Evolutionary conservation across 176 grass and related monocot species (phyloP), one percentile per base, ranked within the genome.

Genomic region (Aegilops longissima): DNA sequence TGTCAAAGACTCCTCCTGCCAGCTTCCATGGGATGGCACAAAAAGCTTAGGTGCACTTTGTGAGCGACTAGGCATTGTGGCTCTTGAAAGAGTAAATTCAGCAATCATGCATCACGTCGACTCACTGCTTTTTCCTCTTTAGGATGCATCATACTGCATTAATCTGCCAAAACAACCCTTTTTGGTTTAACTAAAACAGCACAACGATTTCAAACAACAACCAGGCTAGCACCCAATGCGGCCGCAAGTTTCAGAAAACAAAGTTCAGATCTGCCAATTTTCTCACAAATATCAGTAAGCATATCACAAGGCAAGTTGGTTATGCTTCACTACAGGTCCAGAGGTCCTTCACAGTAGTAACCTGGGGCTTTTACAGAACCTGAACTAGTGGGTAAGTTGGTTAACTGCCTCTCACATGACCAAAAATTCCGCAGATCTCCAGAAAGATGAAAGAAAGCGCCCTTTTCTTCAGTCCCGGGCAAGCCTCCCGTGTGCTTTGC

Each of bases 381-480:
- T 61, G 51, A 76, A 84, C 23, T 20, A 12, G 36, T 58, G 35
- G 27, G 33, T 69, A 56, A 73, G 38, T 47, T 74, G 2, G 39
- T 71, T 68, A 82, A 30, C 86, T 63, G 63, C 59, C 25, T 85
- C 89, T 85, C 89, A 87, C 85, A 87, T 87, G 85, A 76, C 49
- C 62, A 61, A 70, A 86, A 40, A 83, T 81, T 85, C 78, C 69
- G 39, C 52, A 69, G 85, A 91, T 91, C 82, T 91, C 62, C 68
- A 84, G 89, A 87, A 85, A 84, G 75, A 68, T 38, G 16, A 85
- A 80, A 76, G 61, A 38, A 34, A 21, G 14, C 3, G 47, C 36
- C 76, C 82, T 91, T 91, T 91, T 81, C 90, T 91, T 91, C 85
- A 66, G 61, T 70, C 12, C 36, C 66, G 76, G 49, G 86, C 82